Percentiles rank a stretch among this genome's conserved stretches.
These are phyloP conservation scores for Alectoria sarmentosa DNA, from an alignment of 495 filamentous ascomycete species.

Conservation along the genomic window DNA sequence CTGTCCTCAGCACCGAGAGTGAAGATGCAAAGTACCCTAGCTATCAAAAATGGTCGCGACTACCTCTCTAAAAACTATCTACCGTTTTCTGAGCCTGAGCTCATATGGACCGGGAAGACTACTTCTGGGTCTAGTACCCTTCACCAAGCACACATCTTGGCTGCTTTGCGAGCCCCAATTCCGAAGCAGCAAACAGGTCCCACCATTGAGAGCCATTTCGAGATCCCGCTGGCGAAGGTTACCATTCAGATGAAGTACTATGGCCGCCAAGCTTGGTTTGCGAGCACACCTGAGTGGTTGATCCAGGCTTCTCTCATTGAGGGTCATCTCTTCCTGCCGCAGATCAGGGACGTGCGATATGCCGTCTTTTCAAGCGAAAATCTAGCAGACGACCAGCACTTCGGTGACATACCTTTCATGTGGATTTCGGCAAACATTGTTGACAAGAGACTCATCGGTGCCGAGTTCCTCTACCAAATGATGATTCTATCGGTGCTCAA, in stretches of 20 bases:
- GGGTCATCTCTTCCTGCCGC: constrained; percentile 21
- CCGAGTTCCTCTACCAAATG: constrained; percentile 34
- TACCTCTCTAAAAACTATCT: constrained; percentile 15
- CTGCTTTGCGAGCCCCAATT: constrained; percentile 19
- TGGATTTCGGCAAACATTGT: constrained; percentile 21
- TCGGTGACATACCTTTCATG: constrained; percentile 19
- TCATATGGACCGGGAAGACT: constrained; percentile 21
- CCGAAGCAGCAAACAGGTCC: constrained; percentile 1
- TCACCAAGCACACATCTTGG: constrained; percentile 21
- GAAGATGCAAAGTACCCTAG: constrained; percentile 12
- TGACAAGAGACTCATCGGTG: constrained; percentile 11
- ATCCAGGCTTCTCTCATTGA: constrained; percentile 24
- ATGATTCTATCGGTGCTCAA: constrained; percentile 35
- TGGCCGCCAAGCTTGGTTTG: constrained; percentile 19
- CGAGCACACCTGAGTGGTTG: constrained; percentile 15
- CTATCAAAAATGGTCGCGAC: constrained; percentile 17
- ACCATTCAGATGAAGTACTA: constrained; percentile 23
- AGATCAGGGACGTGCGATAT: constrained; percentile 16
- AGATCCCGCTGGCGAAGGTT: constrained; percentile 18
- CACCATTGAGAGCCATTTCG: constrained; percentile 21
- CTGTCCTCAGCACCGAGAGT: constrained; percentile 21
- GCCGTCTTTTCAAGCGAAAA: constrained; percentile 16
- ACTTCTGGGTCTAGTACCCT: constrained; percentile 16
- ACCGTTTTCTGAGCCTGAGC: constrained; percentile 18
- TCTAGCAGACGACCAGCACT: constrained; percentile 17